Conservation (phyloP, 495 filamentous ascomycete genomes). For the Hyaloscypha bicolor region DNA sequence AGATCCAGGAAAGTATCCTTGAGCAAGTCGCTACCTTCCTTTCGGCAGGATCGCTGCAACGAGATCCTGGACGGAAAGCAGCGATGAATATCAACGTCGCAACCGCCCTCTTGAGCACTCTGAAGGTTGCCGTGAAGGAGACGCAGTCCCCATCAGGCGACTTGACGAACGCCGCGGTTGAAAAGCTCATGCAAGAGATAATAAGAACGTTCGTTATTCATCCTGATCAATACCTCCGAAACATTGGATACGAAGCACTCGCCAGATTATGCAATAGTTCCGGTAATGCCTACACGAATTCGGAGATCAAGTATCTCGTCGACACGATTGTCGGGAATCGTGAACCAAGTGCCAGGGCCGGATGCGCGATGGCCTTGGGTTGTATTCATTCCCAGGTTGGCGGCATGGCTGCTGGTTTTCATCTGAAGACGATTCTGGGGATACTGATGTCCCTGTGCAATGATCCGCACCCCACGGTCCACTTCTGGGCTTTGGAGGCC, state of each 20-base stretch:
- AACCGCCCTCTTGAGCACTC: slow-evolving; percentile 72
- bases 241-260: slow-evolving; percentile 83
- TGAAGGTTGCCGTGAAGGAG: slow-evolving; percentile 85
- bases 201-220: slow-evolving; percentile 78
- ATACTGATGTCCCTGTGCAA: slow-evolving; percentile 94
- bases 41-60: slow-evolving; percentile 74
- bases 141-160: slow-evolving; percentile 72
- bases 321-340: slow-evolving; percentile 92
- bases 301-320: slow-evolving; percentile 87
- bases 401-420: slow-evolving; percentile 97
- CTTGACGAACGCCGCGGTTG: slow-evolving; percentile 72
- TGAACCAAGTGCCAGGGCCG: slow-evolving; percentile 89
- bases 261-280: slow-evolving; percentile 87
- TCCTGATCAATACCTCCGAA: slow-evolving; percentile 81
- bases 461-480: slow-evolving; percentile 94
- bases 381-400: slow-evolving; percentile 94
- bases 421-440: slow-evolving; percentile 92
- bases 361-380: slow-evolving; percentile 90
- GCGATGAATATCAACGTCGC: slow-evolving; percentile 91
- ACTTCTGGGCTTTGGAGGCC: slow-evolving; percentile 93
- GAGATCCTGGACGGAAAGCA: slow-evolving; percentile 84
- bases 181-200: slow-evolving; percentile 85
- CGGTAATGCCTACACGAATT: slow-evolving; percentile 85
- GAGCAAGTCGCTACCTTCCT: slow-evolving; percentile 90
- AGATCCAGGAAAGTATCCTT: slow-evolving; percentile 92